Evolutionary conservation across 768 basidiomycete species (phyloP).

Genomic region (Calvatia gigantea): DNA sequence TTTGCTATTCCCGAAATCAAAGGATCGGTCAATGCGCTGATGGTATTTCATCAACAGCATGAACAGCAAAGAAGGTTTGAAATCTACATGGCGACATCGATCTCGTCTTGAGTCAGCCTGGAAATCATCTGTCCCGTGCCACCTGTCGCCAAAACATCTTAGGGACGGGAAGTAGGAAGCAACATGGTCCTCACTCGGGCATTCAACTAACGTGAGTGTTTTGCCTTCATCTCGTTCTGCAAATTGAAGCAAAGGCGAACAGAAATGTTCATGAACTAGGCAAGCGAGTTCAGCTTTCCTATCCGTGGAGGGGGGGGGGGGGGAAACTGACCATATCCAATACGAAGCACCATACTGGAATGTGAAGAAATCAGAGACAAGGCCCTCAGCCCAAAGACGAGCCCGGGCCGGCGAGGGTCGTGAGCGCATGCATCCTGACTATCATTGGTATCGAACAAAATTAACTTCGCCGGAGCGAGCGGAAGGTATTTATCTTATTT

Average conservation of each 20-base stretch:
- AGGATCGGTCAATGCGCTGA: slow-evolving; percentile 81
- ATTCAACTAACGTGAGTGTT: slow-evolving; percentile 84
- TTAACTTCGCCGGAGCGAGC: no score
- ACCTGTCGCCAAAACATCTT: slow-evolving; percentile 39
- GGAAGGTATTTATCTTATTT: no score
- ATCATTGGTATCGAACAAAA: no score
- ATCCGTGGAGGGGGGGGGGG: background rate
- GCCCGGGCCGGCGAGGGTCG: background rate
- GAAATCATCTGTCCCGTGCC: slow-evolving; percentile 85
- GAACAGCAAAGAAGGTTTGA: background rate
- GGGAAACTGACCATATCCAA: slow-evolving; percentile 42
- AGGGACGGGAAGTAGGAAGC: slow-evolving; percentile 3
- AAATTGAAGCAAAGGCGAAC: slow-evolving; percentile 87
- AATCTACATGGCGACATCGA: slow-evolving; percentile 75
- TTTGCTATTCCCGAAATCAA: slow-evolving; percentile 92
- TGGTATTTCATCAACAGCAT: background rate
- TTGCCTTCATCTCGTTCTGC: slow-evolving; percentile 61
- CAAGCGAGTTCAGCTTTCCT: background rate
- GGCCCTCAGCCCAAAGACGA: background rate
- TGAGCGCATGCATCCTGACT: no score
- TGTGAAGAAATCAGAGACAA: background rate
- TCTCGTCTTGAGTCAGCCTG: slow-evolving; percentile 68
- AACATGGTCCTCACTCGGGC: slow-evolving; percentile 60
- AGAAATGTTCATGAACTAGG: slow-evolving; percentile 85
- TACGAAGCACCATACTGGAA: slow-evolving; percentile 30